Percentiles rank a stretch among this genome's conserved stretches.
These are phyloP conservation scores for Raddia distichophylla DNA, from an alignment of 176 grass and related monocot species.

Conservation along the genomic window DNA sequence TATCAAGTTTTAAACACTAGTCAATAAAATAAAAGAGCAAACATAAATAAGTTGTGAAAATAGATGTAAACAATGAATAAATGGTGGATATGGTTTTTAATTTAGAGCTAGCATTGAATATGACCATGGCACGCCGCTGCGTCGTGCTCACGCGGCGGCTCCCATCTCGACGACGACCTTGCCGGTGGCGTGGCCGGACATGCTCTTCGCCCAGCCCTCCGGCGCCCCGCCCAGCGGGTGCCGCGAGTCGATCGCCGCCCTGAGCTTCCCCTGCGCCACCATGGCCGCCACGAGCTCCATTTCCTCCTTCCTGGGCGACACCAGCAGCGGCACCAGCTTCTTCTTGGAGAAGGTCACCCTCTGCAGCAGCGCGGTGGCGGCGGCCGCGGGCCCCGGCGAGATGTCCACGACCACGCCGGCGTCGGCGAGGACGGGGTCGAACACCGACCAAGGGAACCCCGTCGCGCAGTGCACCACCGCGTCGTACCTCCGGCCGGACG, in stretches of 20 bases:
- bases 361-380: constrained; percentile 41
- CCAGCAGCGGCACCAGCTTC: constrained; percentile 50
- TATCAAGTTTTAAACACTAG: too few relatives aligned
- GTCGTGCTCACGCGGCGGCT: constrained; percentile 12
- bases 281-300: constrained; percentile 48
- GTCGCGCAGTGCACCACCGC: constrained; percentile 64
- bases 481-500: constrained; percentile 52
- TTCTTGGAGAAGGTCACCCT: constrained; percentile 58
- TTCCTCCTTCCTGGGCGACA: constrained; percentile 47
- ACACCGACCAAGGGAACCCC: constrained; percentile 52
- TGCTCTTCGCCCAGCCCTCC: constrained; percentile 67
- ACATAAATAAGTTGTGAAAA: too few relatives aligned
- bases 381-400: constrained; percentile 35
- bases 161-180: constrained; percentile 62
- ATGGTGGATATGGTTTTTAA: too few relatives aligned
- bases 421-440: constrained; percentile 45
- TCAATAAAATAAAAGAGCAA: too few relatives aligned
- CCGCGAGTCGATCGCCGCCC: constrained; percentile 54
- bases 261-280: constrained; percentile 53
- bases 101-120: too few relatives aligned
- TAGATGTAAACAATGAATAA: too few relatives aligned
- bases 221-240: constrained; percentile 47
- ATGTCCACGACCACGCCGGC: constrained; percentile 60
- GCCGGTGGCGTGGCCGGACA: constrained; percentile 50
- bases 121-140: too few relatives aligned